Base-by-base conservation (phyloP, 768 basidiomycete species). In the Trametes gibbosa region DNA sequence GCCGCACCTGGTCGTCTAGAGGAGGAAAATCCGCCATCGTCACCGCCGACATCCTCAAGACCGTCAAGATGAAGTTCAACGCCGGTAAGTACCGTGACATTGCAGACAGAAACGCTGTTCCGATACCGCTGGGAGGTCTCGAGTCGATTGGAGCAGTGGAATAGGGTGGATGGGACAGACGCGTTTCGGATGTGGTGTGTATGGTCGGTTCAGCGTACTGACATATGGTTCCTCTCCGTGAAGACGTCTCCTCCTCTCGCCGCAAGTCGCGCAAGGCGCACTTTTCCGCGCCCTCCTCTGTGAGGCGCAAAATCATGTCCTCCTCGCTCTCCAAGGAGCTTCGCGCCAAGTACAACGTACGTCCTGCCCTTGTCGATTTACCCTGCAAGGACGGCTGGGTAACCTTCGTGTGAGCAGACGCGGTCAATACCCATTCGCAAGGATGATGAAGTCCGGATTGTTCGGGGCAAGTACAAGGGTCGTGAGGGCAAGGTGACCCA, bases 211-310 rank as follows among this genome's bases (percentile, higher is more conserved):
- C 45, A 56, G 45, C 48, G 39, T 59, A 39, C 58, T 50, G 64
- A 61, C 52, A 43, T 79, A 63, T 61, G 61, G 58, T 65, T 62
- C 63, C 65, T 52, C 46, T 52, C 17, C 50, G 62, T 27, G 48
- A 67, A 95, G 94, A 91, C 72, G 84, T 90, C 71, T 92, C 94
- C 65, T 92, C 90, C 66, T 93, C 92, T 70, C 87, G 95, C 75
- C 92, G 97, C 85, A 98, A 98, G 86, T 85, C 89, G 70, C 93
- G 95, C 81, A 98, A 97, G 86, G 90, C 90, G 66, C 97, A 99
- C 84, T 98, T 98, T 78, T 82, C 82, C 53, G 96, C 96, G 42
- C 92, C 96, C 50, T 98, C 96, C 45, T 94, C 92, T 49, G 80
- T 92, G 69, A 92, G 96, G 75, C 89, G 97, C 75, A 95, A 92